Percentiles rank a stretch among this genome's conserved stretches.
These are phyloP conservation scores for Mycena sp. DNA, from an alignment of 1,284 basidiomycete genomes.

Conservation along the genomic window DNA sequence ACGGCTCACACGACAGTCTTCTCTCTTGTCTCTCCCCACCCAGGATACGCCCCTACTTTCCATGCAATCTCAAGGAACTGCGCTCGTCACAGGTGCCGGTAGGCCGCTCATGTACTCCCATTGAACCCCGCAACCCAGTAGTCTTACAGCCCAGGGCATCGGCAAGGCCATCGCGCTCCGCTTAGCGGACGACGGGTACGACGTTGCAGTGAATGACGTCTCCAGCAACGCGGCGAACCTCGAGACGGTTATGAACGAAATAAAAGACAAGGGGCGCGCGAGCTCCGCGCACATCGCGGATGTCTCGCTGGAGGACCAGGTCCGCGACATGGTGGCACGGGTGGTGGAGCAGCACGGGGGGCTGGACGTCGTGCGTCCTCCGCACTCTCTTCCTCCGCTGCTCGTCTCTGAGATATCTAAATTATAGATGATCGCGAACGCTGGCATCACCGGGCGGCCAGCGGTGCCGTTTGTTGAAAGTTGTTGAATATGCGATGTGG, in stretches of 20 bases:
- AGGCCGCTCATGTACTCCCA: not conserved
- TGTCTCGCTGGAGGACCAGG: constrained; percentile 27
- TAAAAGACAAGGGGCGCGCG: constrained; percentile 40
- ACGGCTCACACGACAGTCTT: too few relatives aligned
- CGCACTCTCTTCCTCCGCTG: not conserved
- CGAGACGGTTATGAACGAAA: constrained; percentile 40
- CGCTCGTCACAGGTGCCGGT: constrained; percentile 15
- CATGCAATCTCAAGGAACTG: not conserved
- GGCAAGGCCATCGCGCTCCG: constrained; percentile 51
- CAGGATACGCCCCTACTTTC: too few relatives aligned
- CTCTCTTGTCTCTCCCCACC: too few relatives aligned
- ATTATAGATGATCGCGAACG: constrained; percentile 28
- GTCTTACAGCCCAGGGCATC: constrained; percentile 44
- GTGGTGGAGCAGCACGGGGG: constrained; percentile 27
- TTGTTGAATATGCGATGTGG: not conserved
- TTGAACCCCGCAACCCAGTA: not conserved
- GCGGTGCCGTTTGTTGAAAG: constrained; percentile 1
- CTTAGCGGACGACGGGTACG: constrained; percentile 52
- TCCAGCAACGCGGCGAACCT: constrained; percentile 38
- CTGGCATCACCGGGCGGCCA: constrained; percentile 9
- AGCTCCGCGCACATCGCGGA: constrained; percentile 21
- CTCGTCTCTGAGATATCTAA: not conserved
- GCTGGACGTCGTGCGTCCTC: constrained; percentile 26
- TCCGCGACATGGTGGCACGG: constrained; percentile 23
- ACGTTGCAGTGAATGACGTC: constrained; percentile 51